These are phyloP conservation scores for Salvia splendens DNA, from an alignment of 257 asterid species.

Conservation along the genomic window DNA sequence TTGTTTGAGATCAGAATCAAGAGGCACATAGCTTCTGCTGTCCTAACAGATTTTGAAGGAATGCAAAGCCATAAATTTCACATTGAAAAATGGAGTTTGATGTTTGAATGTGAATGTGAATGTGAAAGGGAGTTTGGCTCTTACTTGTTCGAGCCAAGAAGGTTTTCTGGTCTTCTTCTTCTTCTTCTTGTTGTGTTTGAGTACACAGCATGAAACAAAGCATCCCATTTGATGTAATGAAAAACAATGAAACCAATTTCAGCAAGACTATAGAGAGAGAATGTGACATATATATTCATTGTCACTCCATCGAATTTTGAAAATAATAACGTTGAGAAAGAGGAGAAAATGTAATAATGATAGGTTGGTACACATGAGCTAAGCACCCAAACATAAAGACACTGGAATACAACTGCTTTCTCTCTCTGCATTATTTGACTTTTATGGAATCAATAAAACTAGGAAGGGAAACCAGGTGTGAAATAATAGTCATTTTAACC, in stretches of 20 bases:
- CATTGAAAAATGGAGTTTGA: no score
- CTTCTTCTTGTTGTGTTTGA: constrained; percentile 42
- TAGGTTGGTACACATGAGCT: constrained; percentile 31
- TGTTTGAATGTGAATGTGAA: no score
- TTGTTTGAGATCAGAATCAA: constrained; percentile 35
- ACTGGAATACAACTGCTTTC: not conserved
- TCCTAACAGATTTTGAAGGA: constrained; percentile 34
- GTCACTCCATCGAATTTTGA: constrained; percentile 51
- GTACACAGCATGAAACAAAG: constrained; percentile 72
- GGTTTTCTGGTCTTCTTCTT: constrained; percentile 38
- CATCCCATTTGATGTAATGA: constrained; percentile 49
- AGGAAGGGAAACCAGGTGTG: no score
- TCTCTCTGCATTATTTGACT: no score
- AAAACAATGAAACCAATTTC: no score
- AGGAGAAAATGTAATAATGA: constrained; percentile 42
- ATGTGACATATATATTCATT: not conserved
- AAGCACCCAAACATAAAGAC: constrained; percentile 21
- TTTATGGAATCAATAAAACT: no score
- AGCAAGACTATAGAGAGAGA: not conserved
- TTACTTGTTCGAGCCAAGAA: not conserved
- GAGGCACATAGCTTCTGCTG: constrained; percentile 58
- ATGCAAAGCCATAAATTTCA: not conserved
- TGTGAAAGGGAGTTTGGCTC: not conserved
- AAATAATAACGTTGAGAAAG: constrained; percentile 67
- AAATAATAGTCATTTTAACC: no score